Evolutionary conservation across 176 grass and related monocot genomes (phyloP).

Genomic region (Eleusine indica): DNA sequence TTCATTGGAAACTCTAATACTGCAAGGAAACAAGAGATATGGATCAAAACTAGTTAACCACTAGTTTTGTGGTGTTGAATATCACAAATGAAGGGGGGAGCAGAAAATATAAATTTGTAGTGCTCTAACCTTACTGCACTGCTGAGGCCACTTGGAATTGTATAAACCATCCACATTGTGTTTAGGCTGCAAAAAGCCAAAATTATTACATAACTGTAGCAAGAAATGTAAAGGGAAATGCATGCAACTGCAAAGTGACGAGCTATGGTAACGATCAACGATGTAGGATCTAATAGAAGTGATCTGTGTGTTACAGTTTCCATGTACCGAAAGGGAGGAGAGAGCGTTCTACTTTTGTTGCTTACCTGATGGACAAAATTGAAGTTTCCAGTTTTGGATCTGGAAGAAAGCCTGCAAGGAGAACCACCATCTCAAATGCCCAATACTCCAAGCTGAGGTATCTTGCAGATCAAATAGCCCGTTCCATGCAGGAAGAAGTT

Average conservation of each 20-base stretch:
- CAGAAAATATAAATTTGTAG: not conserved
- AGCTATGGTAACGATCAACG: not conserved
- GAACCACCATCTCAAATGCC: conserved; percentile 98
- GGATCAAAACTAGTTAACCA: conserved; percentile 4
- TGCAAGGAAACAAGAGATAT: conserved; percentile 37
- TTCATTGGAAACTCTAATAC: conserved; percentile 97
- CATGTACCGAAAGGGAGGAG: not conserved
- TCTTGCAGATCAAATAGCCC: conserved; percentile 28
- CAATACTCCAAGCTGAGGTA: conserved; percentile 84
- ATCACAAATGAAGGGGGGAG: not conserved
- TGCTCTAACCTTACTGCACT: conserved; percentile 67
- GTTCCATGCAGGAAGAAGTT: conserved; percentile 28
- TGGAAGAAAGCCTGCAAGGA: conserved; percentile 87
- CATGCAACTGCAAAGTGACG: not conserved
- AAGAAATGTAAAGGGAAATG: conserved; percentile 29
- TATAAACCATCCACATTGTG: conserved; percentile 99
- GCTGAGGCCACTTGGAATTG: conserved; percentile 92
- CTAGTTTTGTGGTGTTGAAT: conserved; percentile 22
- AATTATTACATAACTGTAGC: not conserved
- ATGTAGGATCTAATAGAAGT: not conserved
- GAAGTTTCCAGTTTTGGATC: conserved; percentile 93
- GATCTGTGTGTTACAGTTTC: not conserved
- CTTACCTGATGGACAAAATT: conserved; percentile 87
- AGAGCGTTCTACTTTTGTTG: not conserved
- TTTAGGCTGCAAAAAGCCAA: conserved; percentile 56